Percentiles rank a stretch among this genome's conserved stretches.
These are phyloP conservation scores for Trametes gibbosa DNA, from an alignment of 768 basidiomycete species.

Conservation along the genomic window DNA sequence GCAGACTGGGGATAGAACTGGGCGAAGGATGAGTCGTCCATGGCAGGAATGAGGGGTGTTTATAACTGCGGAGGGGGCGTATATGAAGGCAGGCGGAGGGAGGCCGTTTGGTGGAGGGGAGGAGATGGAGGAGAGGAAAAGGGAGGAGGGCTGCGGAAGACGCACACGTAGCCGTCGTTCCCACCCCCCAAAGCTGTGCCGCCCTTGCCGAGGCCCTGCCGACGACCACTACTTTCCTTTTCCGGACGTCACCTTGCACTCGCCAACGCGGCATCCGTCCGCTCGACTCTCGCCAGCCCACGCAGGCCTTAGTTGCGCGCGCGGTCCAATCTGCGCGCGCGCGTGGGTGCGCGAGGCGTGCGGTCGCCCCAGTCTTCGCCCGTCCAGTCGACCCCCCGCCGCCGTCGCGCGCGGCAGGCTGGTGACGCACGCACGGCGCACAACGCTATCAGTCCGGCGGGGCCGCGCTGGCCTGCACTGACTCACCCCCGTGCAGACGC, in stretches of 20 bases:
- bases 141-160: conserved; percentile 21
- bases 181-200: conserved; percentile 22
- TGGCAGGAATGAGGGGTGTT: conserved; percentile 16
- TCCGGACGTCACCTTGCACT: conserved; percentile 3
- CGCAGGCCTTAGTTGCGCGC: too few relatives aligned
- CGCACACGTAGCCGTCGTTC: conserved; percentile 21
- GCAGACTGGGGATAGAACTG: conserved; percentile 23
- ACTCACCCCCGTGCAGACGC: conserved; percentile 7
- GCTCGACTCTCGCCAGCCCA: too few relatives aligned
- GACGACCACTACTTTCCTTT: conserved; percentile 13
- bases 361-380: too few relatives aligned
- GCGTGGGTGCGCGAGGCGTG: too few relatives aligned
- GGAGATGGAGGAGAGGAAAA: conserved; percentile 20
- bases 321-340: too few relatives aligned
- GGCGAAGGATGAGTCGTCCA: conserved; percentile 24
- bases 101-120: conserved; percentile 11
- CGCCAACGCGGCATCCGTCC: conserved; percentile 16
- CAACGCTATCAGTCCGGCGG: conserved; percentile 5
- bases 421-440: not conserved
- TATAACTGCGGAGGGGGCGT: conserved; percentile 23
- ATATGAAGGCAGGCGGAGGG: conserved; percentile 21
- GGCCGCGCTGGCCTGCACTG: conserved; percentile 10
- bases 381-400: too few relatives aligned
- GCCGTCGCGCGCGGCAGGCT: not conserved
- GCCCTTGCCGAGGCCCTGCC: conserved; percentile 17